These are phyloP conservation scores for Przewalskia tangutica DNA, from an alignment of 257 asterid species.

Conservation along the genomic window DNA sequence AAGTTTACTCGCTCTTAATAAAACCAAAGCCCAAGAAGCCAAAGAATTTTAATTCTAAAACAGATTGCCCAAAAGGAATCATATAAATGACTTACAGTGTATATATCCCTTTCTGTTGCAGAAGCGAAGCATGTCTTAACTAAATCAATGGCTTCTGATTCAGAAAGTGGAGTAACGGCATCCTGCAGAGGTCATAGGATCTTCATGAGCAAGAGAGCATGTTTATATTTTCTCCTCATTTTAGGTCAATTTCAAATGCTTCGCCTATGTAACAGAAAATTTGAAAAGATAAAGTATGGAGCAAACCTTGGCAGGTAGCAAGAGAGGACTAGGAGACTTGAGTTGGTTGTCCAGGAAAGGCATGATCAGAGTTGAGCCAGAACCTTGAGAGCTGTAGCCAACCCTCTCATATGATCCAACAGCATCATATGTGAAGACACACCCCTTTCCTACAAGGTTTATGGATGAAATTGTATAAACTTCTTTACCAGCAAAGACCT, in stretches of 20 bases:
- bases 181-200: constrained; percentile 13
- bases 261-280: neutral
- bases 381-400: constrained; percentile 96
- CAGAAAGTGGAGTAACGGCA: constrained; percentile 46
- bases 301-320: constrained; percentile 30
- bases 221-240: neutral
- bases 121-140: constrained; percentile 40
- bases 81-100: constrained; percentile 25
- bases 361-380: constrained; percentile 87
- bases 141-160: constrained; percentile 36
- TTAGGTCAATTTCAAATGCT: neutral
- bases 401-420: constrained; percentile 97
- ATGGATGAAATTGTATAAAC: neutral
- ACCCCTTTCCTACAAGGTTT: constrained; percentile 67
- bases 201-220: neutral
- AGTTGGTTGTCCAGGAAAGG: constrained; percentile 78
- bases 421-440: constrained; percentile 94
- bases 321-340: constrained; percentile 35
- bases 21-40: neutral
- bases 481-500: neutral
- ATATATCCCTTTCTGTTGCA: constrained; percentile 42
- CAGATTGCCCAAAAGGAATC: neutral
- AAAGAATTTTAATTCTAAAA: neutral
- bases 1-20: neutral
- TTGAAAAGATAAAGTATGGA: neutral